phyloP scores from a whole-genome alignment of 2,329 filamentous ascomycete genomes.

The Orbilia blumenaviensis region DNA sequence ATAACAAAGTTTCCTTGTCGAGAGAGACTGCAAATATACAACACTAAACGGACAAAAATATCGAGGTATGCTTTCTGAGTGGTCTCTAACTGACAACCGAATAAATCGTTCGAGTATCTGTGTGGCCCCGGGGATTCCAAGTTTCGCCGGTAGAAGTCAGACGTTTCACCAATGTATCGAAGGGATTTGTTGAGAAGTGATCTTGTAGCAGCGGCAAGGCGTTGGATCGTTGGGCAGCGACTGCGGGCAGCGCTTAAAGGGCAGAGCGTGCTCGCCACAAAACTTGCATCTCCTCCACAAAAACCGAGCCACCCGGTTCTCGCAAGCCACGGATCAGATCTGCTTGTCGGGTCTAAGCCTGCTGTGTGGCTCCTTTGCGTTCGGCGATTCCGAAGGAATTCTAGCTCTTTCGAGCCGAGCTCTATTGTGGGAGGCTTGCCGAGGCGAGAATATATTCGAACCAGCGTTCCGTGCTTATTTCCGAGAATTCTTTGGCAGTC shows the following conservation, averaged over 20 bases:
- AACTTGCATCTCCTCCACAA: background rate
- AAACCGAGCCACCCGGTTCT: conserved; percentile 5
- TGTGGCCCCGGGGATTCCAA: background rate
- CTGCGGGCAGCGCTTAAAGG: background rate
- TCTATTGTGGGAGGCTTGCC: background rate
- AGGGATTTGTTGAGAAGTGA: background rate
- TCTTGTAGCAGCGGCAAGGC: background rate
- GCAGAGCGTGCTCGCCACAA: background rate
- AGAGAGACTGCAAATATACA: conserved; percentile 9
- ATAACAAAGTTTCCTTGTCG: background rate
- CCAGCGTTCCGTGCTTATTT: background rate
- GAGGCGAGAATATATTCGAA: background rate
- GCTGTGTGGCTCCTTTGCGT: background rate
- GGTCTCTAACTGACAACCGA: background rate
- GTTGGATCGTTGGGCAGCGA: background rate
- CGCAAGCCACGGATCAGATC: background rate
- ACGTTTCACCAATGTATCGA: background rate
- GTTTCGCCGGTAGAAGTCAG: background rate
- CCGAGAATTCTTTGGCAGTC: background rate
- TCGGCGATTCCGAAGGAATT: background rate
- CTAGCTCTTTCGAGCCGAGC: background rate
- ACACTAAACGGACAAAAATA: background rate
- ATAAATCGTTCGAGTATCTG: background rate
- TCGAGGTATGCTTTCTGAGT: conserved; percentile 1
- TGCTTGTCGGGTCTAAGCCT: background rate